Evolutionary conservation across 2,329 filamentous ascomycete species (phyloP), one percentile per base, ranked within the genome.

Genomic region (Hypoxylon sp.): DNA sequence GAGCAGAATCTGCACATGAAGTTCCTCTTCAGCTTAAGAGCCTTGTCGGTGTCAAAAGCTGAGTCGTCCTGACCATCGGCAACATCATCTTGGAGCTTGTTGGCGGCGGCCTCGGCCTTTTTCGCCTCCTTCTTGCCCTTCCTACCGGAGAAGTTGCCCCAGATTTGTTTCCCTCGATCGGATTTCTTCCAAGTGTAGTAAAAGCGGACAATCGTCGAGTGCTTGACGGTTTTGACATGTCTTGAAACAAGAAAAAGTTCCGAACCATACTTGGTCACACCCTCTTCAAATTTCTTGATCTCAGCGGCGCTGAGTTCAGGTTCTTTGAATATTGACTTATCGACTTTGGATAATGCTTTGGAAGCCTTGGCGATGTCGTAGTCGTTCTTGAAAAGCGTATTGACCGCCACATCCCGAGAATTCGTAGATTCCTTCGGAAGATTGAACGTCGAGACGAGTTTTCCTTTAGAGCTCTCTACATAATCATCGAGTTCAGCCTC

Each of bases 171-270:
- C 41, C 95, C 95, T 61, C 90, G 89, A 1, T 90, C 85, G 0
- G 93, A 93, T 79, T 98, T 98, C 80, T 99, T 99, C 95, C 95
- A 99, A 68, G 92, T 92, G 76, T 99, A 99, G 78, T 98, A 99
- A 75, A 91, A 96, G 3, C 95, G 91, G 24, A 97, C 93, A 65
- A 97, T 90, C 61, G 92, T 87, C 52, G 90, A 89, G 65, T 93
- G 89, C 41, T 87, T 88, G 70, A 95, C 87, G 0, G 90, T 92
- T 77, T 93, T 94, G 72, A 97, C 92, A 76, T 97, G 91, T 70
- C 91, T 89, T 68, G 89, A 93, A 62, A 98, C 90, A 48, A 86
- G 85, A 68, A 92, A 87, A 71, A 97, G 88, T 78, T 99, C 95
- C 0, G 94, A 97, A 20, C 95, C 95, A 73, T 90, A 97, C 75